A percentile compares a stretch with the other conserved stretches of the same genome.
Evolutionary conservation across 352 stramenopile species (phyloP).

Genomic region (Pythium biforme): DNA sequence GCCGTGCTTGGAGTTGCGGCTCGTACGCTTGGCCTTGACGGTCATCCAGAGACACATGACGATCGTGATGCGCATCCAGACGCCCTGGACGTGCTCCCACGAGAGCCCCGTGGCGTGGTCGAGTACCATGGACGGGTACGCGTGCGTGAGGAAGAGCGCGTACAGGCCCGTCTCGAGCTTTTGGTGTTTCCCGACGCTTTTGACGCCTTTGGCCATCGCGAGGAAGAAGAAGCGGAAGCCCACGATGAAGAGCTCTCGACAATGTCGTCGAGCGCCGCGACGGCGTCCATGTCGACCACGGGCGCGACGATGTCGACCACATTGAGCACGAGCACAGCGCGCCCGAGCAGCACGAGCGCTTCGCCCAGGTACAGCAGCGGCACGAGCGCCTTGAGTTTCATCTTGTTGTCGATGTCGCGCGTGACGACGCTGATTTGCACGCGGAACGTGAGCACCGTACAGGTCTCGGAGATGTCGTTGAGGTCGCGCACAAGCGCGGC

Average conservation of each 20-base stretch:
- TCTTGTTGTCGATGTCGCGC: slow-evolving; percentile 22
- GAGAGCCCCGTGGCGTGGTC: not conserved
- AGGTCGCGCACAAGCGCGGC: slow-evolving; percentile 24
- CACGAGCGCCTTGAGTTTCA: slow-evolving; percentile 13
- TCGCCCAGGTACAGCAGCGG: slow-evolving; percentile 7
- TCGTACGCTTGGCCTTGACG: not conserved
- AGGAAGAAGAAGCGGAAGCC: slow-evolving; percentile 40
- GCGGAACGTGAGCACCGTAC: slow-evolving; percentile 28
- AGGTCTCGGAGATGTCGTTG: slow-evolving; percentile 26
- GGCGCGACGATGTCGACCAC: slow-evolving; percentile 11
- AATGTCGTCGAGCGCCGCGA: slow-evolving; percentile 16
- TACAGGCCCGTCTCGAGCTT: slow-evolving; percentile 1
- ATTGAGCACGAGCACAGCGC: slow-evolving; percentile 10
- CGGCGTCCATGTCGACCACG: not conserved
- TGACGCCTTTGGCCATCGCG: not conserved
- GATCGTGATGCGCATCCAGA: slow-evolving; percentile 7
- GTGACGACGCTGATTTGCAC: slow-evolving; percentile 28
- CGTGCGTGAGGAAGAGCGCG: slow-evolving; percentile 11
- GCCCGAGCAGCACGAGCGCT: slow-evolving; percentile 11
- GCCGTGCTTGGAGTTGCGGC: not conserved
- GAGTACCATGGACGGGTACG: slow-evolving; percentile 6
- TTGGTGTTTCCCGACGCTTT: not conserved
- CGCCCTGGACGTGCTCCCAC: slow-evolving; percentile 4
- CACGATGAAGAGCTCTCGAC: slow-evolving; percentile 32
- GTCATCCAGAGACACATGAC: slow-evolving; percentile 3